Conservation (phyloP, 2,329 filamentous ascomycete species). For the Calonectria hawksworthii region DNA sequence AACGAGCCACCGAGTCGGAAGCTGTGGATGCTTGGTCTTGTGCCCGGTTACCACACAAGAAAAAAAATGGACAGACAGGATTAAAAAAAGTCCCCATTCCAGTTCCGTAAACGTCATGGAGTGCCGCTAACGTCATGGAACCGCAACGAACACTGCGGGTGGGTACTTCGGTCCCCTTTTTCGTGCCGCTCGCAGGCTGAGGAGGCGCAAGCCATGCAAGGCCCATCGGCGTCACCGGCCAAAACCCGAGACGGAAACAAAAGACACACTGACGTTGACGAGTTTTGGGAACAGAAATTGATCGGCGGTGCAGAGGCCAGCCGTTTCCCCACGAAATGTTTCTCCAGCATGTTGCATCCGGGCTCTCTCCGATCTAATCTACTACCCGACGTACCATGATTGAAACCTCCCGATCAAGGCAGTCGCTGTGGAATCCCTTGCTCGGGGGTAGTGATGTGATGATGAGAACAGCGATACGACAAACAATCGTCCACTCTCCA, state of each 20-base stretch:
- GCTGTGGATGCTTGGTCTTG: constrained; percentile 39
- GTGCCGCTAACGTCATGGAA: background rate
- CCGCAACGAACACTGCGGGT: background rate
- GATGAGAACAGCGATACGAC: background rate
- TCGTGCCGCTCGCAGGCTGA: background rate
- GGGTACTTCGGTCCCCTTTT: background rate
- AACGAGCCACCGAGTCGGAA: constrained; percentile 40
- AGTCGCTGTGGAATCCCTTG: background rate
- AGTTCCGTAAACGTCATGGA: constrained; percentile 19
- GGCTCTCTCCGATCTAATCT: background rate
- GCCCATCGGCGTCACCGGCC: background rate
- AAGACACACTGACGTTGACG: background rate
- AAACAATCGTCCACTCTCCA: background rate
- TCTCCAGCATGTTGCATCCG: background rate
- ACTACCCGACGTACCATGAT: background rate
- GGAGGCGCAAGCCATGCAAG: background rate
- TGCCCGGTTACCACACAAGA: constrained; percentile 39
- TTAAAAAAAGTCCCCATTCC: background rate
- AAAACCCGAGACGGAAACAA: background rate
- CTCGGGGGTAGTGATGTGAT: background rate
- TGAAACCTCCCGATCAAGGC: background rate
- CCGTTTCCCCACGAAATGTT: background rate
- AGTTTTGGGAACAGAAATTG: background rate
- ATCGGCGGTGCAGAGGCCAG: background rate
- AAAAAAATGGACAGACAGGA: background rate